These are phyloP conservation scores for Pythium biforme DNA, from an alignment of 352 stramenopile species.

Conservation along the genomic window DNA sequence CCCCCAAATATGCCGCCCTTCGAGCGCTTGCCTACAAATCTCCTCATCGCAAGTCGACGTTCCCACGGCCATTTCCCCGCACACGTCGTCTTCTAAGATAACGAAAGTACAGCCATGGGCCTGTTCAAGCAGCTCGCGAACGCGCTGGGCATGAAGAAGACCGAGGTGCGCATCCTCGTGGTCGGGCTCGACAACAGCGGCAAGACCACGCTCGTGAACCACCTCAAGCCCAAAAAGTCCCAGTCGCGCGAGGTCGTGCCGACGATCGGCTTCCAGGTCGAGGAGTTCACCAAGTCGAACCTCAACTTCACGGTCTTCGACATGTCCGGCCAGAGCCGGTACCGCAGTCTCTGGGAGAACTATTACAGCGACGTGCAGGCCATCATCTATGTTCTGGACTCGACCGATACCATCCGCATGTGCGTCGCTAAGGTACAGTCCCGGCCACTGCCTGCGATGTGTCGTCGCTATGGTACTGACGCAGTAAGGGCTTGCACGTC, in stretches of 20 bases:
- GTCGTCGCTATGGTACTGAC: no score
- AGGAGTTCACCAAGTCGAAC: constrained; percentile 89
- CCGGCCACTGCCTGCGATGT: no score
- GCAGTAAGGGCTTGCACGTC: no score
- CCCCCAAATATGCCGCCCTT: neutral
- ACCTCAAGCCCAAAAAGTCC: constrained; percentile 90
- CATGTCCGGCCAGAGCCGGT: constrained; percentile 87
- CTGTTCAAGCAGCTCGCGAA: constrained; percentile 82
- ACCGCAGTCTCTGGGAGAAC: constrained; percentile 83
- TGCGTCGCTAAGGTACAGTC: constrained; percentile 61
- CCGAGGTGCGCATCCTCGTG: constrained; percentile 84
- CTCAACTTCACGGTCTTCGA: constrained; percentile 92
- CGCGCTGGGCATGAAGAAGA: constrained; percentile 81
- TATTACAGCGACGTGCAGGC: constrained; percentile 86
- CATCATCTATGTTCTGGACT: constrained; percentile 91
- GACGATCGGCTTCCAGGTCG: constrained; percentile 89
- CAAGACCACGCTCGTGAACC: constrained; percentile 92
- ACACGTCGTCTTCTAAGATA: neutral
- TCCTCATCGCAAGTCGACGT: neutral
- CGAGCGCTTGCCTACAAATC: neutral
- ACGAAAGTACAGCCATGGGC: constrained; percentile 47
- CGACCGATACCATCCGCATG: constrained; percentile 84
- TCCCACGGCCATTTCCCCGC: neutral
- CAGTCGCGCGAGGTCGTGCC: constrained; percentile 81
- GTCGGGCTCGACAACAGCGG: constrained; percentile 90